phyloP scores from a whole-genome alignment of 2,329 filamentous ascomycete genomes.

The Xylariaceae sp. region DNA sequence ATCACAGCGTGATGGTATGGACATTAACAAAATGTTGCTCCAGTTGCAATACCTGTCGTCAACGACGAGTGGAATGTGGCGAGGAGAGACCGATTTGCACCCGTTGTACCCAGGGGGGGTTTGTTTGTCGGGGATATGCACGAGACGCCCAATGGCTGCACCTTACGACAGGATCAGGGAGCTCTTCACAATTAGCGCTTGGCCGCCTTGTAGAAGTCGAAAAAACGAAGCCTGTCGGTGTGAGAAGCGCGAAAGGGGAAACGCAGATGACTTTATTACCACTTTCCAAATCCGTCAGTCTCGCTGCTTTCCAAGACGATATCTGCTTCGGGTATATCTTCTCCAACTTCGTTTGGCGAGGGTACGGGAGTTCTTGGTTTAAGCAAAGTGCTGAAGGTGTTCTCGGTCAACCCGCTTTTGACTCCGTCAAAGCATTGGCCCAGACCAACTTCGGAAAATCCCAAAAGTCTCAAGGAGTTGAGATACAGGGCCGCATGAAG shows the following conservation, averaged over 20 bases:
- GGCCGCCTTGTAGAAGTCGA: no score
- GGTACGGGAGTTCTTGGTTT: constrained; percentile 7
- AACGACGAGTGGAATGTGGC: no score
- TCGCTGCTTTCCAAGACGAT: constrained; percentile 1
- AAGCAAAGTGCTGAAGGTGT: constrained; percentile 2
- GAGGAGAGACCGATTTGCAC: no score
- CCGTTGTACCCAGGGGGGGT: no score
- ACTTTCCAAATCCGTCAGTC: not conserved
- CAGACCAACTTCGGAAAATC: constrained; percentile 6
- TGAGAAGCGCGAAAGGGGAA: not conserved
- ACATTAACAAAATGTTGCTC: no score
- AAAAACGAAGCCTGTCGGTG: no score
- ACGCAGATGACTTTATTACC: not conserved
- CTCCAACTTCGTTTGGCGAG: constrained; percentile 11
- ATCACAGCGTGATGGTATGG: no score
- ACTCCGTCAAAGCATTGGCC: constrained; percentile 5
- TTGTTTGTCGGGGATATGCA: no score
- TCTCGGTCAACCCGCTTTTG: constrained; percentile 3
- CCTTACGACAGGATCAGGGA: no score
- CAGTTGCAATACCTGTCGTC: no score
- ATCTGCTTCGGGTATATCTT: constrained; percentile 7
- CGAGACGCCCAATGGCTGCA: no score
- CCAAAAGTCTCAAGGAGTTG: not conserved
- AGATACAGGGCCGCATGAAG: constrained; percentile 5
- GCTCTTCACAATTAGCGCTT: no score